Base-by-base conservation (phyloP, 352 stramenopile genomes). In the Phytophthora litchii region DNA sequence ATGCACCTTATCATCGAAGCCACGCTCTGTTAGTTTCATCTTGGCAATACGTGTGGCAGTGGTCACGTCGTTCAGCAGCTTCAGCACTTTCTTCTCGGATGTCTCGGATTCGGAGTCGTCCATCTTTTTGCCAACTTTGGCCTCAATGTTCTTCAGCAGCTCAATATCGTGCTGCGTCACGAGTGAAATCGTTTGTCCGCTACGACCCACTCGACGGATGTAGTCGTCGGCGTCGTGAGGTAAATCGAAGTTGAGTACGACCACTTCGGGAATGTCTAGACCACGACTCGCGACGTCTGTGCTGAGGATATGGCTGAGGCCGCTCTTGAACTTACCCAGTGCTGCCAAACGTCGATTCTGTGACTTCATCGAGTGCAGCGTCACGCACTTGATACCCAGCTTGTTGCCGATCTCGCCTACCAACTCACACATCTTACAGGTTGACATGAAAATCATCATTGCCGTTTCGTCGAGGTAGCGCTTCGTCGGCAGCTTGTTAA, bases 191-290 rank as follows among this genome's bases (percentile, higher is more conserved):
- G 96, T 93, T 37, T 88, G 78, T 25, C 97, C 96, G 42, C 79
- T 76, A 47, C 97, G 86, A 45, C 97, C 97, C 27, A 99, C 95
- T 25, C 97, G 90, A 70, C 99, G 97, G 34, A 99, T 94, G 70
- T 99, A 99, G 69, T 99, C 95, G 36, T 97, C 89, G n/a, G 95
- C 71, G 48, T 94, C 91, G 21, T 91, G 83, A 4, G 97, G 97
- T 17, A 99, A 59, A 71, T 99, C 97, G 34, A 96, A 98, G 72
- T 99, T 99, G 37, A 99, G 75, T 17, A 99, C 97, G 3, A 99
- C 95, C 10, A 98, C 92, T 52, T 95, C 80, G 0, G 96, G 96
- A 44, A 99, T 98, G 64, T 99, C 97, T 14, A 99, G 72, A 19
- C 97, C 98, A 49, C 98, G 84, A 65, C 83, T 96, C 12, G 96